Percentiles rank a stretch among this genome's conserved stretches.
Conservation (phyloP, 352 stramenopile genomes). For the Globisporangium heterothallicum region DNA sequence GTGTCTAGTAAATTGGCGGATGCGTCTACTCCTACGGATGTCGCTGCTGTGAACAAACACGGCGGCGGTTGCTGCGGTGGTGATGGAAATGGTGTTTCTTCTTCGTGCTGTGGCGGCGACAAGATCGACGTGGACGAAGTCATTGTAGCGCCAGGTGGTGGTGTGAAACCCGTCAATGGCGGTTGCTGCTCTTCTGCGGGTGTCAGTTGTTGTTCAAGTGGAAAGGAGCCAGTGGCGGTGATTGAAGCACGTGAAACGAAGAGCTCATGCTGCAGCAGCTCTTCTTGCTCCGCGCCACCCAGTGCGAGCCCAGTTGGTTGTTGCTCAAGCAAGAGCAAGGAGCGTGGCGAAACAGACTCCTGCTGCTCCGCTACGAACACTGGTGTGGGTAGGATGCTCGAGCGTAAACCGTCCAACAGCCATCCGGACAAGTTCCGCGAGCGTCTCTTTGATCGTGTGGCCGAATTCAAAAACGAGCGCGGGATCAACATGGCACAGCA, state of each 20-base stretch:
- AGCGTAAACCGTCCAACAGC: conserved; percentile 4
- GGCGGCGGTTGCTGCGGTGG: no score
- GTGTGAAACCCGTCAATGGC: not conserved
- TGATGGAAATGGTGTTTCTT: no score
- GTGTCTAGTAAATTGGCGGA: no score
- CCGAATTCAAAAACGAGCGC: conserved; percentile 29
- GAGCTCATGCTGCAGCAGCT: conserved; percentile 6
- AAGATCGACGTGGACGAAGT: not conserved
- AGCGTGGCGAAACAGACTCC: not conserved
- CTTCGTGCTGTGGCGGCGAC: no score
- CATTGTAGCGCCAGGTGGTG: not conserved
- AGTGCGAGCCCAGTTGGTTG: conserved; percentile 3
- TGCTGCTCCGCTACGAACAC: conserved; percentile 7
- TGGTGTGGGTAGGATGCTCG: conserved; percentile 2
- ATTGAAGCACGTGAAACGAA: not conserved
- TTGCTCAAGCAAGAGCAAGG: conserved; percentile 11
- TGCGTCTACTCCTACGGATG: no score
- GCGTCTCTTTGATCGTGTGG: conserved; percentile 36
- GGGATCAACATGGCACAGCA: conserved; percentile 13
- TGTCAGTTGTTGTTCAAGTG: not conserved
- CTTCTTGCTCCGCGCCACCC: not conserved
- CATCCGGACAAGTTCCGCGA: conserved; percentile 12
- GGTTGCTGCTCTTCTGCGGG: not conserved
- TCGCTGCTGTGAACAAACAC: no score
- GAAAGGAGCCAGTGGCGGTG: not conserved